These are phyloP conservation scores for Apiospora aurea DNA, from an alignment of 2,329 filamentous ascomycete genomes.

Conservation along the genomic window DNA sequence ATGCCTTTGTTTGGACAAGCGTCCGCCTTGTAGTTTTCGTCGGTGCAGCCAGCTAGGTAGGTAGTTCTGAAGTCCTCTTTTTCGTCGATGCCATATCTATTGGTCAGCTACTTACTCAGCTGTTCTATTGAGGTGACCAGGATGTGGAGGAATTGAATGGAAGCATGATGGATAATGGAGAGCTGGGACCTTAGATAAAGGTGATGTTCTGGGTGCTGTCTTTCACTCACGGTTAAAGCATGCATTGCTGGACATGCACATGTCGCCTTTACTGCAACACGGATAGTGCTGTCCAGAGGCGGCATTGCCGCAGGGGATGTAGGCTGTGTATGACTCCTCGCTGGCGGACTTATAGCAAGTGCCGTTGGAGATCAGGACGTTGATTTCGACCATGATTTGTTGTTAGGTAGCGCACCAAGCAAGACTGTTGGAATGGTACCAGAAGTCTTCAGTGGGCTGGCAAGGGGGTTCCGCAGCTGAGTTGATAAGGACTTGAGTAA, in stretches of 20 bases:
- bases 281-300: conserved; percentile 30
- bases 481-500: background rate
- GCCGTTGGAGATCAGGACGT: conserved; percentile 31
- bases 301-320: conserved; percentile 36
- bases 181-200: background rate
- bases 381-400: conserved; percentile 20
- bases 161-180: background rate
- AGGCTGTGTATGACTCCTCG: conserved; percentile 27
- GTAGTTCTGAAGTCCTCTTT: conserved; percentile 25
- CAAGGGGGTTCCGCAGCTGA: background rate
- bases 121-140: background rate
- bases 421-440: background rate
- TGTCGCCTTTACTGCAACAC: conserved; percentile 34
- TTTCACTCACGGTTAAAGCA: conserved; percentile 31
- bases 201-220: conserved; percentile 33
- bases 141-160: background rate
- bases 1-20: conserved; percentile 33
- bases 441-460: no score
- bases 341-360: conserved; percentile 33
- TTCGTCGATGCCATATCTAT: background rate
- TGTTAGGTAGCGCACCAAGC: background rate
- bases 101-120: background rate
- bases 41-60: conserved; percentile 35
- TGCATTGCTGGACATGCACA: conserved; percentile 32
- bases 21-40: conserved; percentile 30